Base-by-base conservation (phyloP, 495 filamentous ascomycete genomes). In the Penicillium soppii region DNA sequence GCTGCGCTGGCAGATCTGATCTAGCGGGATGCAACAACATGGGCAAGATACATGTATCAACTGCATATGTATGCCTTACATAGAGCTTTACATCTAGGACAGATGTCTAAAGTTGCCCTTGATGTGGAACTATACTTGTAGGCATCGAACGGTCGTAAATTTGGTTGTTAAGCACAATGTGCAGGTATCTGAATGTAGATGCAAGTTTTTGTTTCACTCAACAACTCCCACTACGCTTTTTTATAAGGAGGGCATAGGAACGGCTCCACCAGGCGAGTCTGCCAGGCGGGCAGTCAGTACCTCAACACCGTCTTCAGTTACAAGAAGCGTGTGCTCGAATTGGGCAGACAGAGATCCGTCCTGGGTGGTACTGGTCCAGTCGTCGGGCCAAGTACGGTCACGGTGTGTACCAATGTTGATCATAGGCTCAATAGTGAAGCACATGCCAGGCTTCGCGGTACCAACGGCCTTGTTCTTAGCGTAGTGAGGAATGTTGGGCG, bases 401-500 rank as follows among this genome's bases (percentile, higher is more conserved):
- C 81, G 80, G 59, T 90, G 83, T 9, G 85, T 90, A 20, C 90
- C 91, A 8, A 90, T 68, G 32, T 87, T 88, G 57, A 95, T 88
- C 90, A 95, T 95, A 13, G 90, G 90, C 71, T 95, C 90, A 51
- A 95, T 95, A 1, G 91, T 95, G 52, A 95, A 95, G 55, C 87
- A 91, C 91, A 95, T 94, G 26, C 91, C 90, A 5, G 84, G 81
- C 71, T 94, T 92, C 35, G 89, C 90, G 16, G 82, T 82, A 35
- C 90, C 90, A 0, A 94, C 87, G 1, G 90, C 90, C 81, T 94
- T 95, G 68, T 95, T 95, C 70, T 89, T 92, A 25, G 78, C 88
- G 58, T 95, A 95, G 67, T 95, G 90, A 3, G 91, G 90, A 13
- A 95, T 79, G 62, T 90, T 92, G 12, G 90, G 90, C 9, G 88